phyloP scores from a whole-genome alignment of 192 early-diverging fungal genomes.

The Coemansia sp. region DNA sequence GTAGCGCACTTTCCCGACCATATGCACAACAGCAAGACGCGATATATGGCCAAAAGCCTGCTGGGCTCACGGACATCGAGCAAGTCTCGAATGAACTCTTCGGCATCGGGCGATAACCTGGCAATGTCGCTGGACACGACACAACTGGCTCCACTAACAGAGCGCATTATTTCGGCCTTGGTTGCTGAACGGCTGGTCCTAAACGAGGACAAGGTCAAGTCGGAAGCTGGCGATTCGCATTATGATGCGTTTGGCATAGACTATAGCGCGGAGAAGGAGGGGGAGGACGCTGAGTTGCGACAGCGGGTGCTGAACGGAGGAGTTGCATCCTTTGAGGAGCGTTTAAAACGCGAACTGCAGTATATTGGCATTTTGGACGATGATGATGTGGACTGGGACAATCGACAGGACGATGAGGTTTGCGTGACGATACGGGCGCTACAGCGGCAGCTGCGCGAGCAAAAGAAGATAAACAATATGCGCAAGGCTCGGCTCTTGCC shows the following conservation, averaged over 20 bases:
- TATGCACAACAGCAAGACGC: slow-evolving; percentile 39
- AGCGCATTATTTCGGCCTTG: slow-evolving; percentile 70
- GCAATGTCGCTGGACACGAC: slow-evolving; percentile 58
- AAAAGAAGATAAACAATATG: slow-evolving; percentile 62
- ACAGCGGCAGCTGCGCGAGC: slow-evolving; percentile 71
- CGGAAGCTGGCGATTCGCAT: neutral
- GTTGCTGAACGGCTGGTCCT: slow-evolving; percentile 63
- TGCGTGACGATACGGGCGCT: slow-evolving; percentile 64
- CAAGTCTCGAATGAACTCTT: slow-evolving; percentile 1
- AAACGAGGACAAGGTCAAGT: neutral
- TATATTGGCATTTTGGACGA: slow-evolving; percentile 80
- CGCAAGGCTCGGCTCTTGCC: slow-evolving; percentile 67
- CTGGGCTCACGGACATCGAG: slow-evolving; percentile 8
- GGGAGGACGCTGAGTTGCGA: slow-evolving; percentile 9
- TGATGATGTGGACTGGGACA: slow-evolving; percentile 72
- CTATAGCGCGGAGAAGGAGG: slow-evolving; percentile 17
- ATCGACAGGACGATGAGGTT: slow-evolving; percentile 71
- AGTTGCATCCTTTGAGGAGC: slow-evolving; percentile 70
- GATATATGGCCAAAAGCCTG: slow-evolving; percentile 23
- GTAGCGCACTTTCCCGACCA: slow-evolving; percentile 55
- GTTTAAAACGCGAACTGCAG: slow-evolving; percentile 76
- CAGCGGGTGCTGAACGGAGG: slow-evolving; percentile 49
- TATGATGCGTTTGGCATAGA: neutral
- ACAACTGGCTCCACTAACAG: slow-evolving; percentile 71
- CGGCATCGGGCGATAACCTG: slow-evolving; percentile 12